phyloP scores from a whole-genome alignment of 768 basidiomycete genomes.

The Xerocomus potaroensis region DNA sequence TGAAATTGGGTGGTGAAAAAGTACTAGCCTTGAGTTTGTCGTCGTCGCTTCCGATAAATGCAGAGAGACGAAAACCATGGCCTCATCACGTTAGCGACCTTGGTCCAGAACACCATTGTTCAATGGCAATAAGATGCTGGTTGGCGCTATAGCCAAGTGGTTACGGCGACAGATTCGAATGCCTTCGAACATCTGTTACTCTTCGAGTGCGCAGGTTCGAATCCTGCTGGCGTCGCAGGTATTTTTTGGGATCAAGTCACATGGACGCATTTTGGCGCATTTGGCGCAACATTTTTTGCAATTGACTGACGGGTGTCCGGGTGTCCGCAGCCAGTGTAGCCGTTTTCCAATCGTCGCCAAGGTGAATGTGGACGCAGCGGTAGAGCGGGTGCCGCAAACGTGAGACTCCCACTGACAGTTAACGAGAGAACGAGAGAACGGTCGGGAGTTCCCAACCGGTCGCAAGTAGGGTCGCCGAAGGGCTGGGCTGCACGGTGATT shows the following conservation, averaged over 20 bases:
- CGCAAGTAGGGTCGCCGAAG: too few species aligned
- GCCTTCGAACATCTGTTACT: slow-evolving; percentile 46
- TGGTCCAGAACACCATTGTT: not conserved
- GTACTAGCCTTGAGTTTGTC: too few species aligned
- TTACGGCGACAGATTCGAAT: slow-evolving; percentile 77
- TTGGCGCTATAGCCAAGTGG: slow-evolving; percentile 66
- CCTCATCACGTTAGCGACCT: too few species aligned
- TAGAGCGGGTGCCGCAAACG: not conserved
- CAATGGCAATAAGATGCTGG: not conserved
- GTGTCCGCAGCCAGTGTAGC: too few species aligned
- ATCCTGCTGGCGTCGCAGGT: slow-evolving; percentile 57
- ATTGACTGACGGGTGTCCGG: slow-evolving; percentile 1
- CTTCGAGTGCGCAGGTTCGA: slow-evolving; percentile 67
- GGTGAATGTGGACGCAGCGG: not conserved
- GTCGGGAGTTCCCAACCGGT: slow-evolving; percentile 1
- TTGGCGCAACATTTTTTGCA: not conserved
- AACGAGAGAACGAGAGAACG: too few species aligned
- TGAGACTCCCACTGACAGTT: too few species aligned
- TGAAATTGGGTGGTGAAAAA: not conserved
- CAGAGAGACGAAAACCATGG: too few species aligned
- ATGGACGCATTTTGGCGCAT: too few species aligned
- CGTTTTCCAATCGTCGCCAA: not conserved
- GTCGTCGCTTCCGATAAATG: too few species aligned
- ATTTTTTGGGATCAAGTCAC: slow-evolving; percentile 12
- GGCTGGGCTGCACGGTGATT: too few species aligned